Conservation (phyloP, 306 rosid species). For the Rubus parviflorus region DNA sequence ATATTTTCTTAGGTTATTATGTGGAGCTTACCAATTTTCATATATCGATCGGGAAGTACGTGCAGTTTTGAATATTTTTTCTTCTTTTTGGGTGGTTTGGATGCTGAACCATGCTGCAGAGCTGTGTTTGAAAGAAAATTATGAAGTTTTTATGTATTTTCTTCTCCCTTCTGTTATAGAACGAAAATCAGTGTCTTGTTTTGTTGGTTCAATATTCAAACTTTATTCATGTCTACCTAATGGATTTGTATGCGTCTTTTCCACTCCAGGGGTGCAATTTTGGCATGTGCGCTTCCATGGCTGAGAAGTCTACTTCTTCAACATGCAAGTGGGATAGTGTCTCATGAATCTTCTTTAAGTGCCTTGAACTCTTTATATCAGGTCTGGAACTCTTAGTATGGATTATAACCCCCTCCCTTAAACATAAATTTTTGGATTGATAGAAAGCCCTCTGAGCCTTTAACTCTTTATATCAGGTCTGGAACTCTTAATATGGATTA, state of each 20-base stretch:
- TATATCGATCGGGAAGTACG: background rate
- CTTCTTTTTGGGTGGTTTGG: background rate
- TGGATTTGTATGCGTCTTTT: background rate
- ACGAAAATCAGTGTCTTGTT: background rate
- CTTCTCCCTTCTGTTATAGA: background rate
- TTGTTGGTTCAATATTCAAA: background rate
- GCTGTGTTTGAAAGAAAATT: background rate
- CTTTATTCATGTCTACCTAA: background rate
- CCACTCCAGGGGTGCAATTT: constrained; percentile 61
- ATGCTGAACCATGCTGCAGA: background rate
- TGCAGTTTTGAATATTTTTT: background rate
- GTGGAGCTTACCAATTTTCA: background rate
- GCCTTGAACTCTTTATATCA: constrained; percentile 76
- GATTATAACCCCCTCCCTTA: background rate
- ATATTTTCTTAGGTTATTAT: background rate
- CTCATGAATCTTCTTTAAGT: constrained; percentile 73
- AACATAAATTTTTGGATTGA: background rate
- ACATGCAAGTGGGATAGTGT: constrained; percentile 69
- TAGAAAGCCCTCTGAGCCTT: constrained; percentile 29
- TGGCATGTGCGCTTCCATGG: constrained; percentile 83
- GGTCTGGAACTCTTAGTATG: constrained; percentile 39
- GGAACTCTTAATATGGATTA: constrained; percentile 12
- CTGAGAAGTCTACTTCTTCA: constrained; percentile 63
- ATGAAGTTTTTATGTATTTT: background rate
- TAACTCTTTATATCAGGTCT: constrained; percentile 80